These are phyloP conservation scores for Xylaria intraflava DNA, from an alignment of 495 filamentous ascomycete species.

Conservation along the genomic window DNA sequence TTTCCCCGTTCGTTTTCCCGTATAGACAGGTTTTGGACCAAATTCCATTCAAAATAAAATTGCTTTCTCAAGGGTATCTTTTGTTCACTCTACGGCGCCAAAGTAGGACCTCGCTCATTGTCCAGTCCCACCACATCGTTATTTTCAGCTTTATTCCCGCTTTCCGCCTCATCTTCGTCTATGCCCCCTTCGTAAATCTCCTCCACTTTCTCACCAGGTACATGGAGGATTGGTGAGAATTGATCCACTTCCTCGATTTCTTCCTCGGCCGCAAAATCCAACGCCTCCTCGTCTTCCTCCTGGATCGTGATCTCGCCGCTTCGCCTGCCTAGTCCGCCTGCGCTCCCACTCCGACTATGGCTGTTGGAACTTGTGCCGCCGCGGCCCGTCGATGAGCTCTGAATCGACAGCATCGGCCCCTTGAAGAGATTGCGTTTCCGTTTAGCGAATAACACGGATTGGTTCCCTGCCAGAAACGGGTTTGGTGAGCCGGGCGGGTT, in stretches of 20 bases:
- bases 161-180: constrained; percentile 14
- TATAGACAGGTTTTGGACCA: neutral
- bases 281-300: constrained; percentile 70
- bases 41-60: constrained; percentile 3
- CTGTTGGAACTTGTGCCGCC: constrained; percentile 30
- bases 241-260: constrained; percentile 62
- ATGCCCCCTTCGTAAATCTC: constrained; percentile 48
- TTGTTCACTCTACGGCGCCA: neutral
- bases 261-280: constrained; percentile 29
- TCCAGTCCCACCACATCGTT: neutral
- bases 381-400: constrained; percentile 29
- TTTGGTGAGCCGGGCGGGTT: constrained; percentile 38
- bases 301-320: constrained; percentile 72
- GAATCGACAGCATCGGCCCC: constrained; percentile 61
- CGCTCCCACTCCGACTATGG: constrained; percentile 49
- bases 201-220: constrained; percentile 47
- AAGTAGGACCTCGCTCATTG: neutral
- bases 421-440: constrained; percentile 85
- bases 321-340: constrained; percentile 44
- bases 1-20: neutral
- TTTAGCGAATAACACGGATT: constrained; percentile 80
- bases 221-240: constrained; percentile 47
- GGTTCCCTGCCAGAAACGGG: constrained; percentile 40
- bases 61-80: constrained; percentile 13
- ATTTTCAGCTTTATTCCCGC: neutral